Percentiles rank a stretch among this genome's conserved stretches.
Evolutionary conservation across 2,329 filamentous ascomycete species (phyloP).

Genomic region (Cordyceps tenuipes): DNA sequence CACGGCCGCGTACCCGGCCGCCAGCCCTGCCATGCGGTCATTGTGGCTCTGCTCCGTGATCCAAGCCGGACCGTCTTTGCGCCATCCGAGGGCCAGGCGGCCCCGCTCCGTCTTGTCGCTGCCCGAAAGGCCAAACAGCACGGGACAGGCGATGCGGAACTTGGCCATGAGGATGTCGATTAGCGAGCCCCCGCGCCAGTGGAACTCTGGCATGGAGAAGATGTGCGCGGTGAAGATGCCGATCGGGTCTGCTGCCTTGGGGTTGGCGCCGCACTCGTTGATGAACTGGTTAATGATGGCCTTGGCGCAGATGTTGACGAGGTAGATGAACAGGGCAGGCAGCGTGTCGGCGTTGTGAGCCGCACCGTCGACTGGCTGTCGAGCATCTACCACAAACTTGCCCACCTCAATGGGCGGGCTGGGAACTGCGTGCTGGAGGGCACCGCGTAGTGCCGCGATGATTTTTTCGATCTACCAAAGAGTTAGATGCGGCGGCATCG

Average conservation of each 20-base stretch:
- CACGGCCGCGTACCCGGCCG: constrained; percentile 74
- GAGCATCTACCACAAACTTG: constrained; percentile 40
- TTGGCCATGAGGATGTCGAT: constrained; percentile 84
- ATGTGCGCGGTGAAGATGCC: constrained; percentile 69
- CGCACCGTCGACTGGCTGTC: constrained; percentile 40
- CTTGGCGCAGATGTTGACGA: constrained; percentile 71
- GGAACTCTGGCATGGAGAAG: constrained; percentile 61
- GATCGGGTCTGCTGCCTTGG: constrained; percentile 64
- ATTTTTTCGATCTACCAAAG: constrained; percentile 27
- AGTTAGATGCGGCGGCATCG: constrained; percentile 14
- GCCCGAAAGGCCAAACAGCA: constrained; percentile 76
- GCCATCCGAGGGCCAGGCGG: constrained; percentile 64
- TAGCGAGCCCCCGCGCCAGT: constrained; percentile 58
- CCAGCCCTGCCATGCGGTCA: constrained; percentile 76
- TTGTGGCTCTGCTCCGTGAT: constrained; percentile 64
- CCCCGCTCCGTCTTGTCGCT: constrained; percentile 65
- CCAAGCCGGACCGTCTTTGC: constrained; percentile 50
- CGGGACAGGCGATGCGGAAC: constrained; percentile 69
- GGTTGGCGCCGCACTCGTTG: constrained; percentile 55
- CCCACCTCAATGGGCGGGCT: constrained; percentile 46
- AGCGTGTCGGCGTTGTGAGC: constrained; percentile 44
- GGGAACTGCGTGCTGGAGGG: constrained; percentile 42
- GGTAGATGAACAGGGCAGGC: constrained; percentile 62
- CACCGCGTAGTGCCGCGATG: constrained; percentile 39
- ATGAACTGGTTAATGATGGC: constrained; percentile 61